Base-by-base conservation (phyloP, 352 stramenopile genomes). In the Phytophthora syringae region DNA sequence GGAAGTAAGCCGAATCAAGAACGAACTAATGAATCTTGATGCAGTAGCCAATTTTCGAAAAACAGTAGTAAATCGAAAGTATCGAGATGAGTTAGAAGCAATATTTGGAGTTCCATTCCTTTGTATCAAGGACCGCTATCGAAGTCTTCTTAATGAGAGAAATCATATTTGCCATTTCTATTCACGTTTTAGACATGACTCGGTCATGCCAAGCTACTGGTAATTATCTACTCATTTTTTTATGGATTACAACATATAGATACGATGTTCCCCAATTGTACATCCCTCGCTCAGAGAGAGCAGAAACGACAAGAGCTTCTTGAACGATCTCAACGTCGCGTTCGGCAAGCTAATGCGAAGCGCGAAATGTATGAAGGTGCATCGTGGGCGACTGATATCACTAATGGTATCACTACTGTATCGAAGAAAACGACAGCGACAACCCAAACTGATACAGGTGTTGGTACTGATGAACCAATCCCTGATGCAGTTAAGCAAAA, bases 361-460 rank as follows among this genome's bases (percentile, higher is more conserved):
- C 32, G 32, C 12, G 32, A 39, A 9, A 39, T 39, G 32, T 39
- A 39, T 16, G 7, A 39, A 39, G 32, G 32, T 9, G 32, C 32
- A 16, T 39, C 32, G 32, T 39, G 32, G 32, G 32, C 32, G 5
- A 39, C 34, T 40, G 34, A 40, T 18, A 40, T 40, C 15, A 7
- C 34, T 6, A 40, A 40, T 40, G 34, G 12, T 5, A 40, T 40
- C 5, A 18, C 34, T 18, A 40, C 34, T 18, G 13, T 18, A 9
- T 12, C 34, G 5, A 40, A 18, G 11, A 40, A 40, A 40, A 40
- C 13, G 21, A 67, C 40, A 21, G 3, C 51, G 42, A 62, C 48
- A 51, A 66, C 40, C 58, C 58, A 74, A 42, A 74, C 58, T 13
- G 65, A 59, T 18, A 42, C 27, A 32, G 9, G n/a, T n/a, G n/a